A percentile compares a stretch with the other conserved stretches of the same genome.
These are phyloP conservation scores for Tilletia walkeri DNA, from an alignment of 1,284 basidiomycete species.

Conservation along the genomic window DNA sequence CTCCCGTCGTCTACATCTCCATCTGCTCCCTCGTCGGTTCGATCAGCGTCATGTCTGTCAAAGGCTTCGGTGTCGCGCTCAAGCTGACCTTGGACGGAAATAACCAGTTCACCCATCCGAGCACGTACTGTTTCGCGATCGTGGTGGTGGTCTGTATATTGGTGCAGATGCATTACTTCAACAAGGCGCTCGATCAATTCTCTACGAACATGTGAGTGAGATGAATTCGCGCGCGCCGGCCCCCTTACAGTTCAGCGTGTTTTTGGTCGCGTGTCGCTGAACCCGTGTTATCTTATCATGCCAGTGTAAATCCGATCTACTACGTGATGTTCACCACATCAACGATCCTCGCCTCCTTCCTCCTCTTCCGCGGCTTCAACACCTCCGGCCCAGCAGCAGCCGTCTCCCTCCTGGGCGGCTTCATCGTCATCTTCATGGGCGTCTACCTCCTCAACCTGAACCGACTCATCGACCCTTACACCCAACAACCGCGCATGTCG, in stretches of 20 bases:
- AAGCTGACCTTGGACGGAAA: conserved; percentile 90
- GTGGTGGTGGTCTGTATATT: conserved; percentile 82
- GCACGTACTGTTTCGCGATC: conserved; percentile 89
- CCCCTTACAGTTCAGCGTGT: no score
- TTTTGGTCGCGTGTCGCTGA: no score
- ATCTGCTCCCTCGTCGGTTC: conserved; percentile 88
- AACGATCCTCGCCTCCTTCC: conserved; percentile 89
- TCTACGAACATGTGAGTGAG: conserved; percentile 88
- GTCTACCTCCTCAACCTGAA: conserved; percentile 55
- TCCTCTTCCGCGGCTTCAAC: conserved; percentile 96
- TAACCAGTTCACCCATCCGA: conserved; percentile 91
- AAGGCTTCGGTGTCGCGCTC: conserved; percentile 92
- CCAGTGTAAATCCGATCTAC: conserved; percentile 94
- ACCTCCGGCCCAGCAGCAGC: conserved; percentile 70
- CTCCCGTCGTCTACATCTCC: conserved; percentile 87
- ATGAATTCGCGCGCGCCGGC: no score
- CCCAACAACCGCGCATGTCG: conserved; percentile 46
- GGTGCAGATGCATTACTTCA: conserved; percentile 98
- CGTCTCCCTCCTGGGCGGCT: conserved; percentile 52
- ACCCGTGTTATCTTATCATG: background rate
- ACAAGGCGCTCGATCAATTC: conserved; percentile 95
- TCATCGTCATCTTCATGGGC: conserved; percentile 54
- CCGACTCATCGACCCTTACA: conserved; percentile 44
- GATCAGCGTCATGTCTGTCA: conserved; percentile 83
- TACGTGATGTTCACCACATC: conserved; percentile 97